Conservation (phyloP, 2,329 filamentous ascomycete genomes). For the Alternaria gansuensis region DNA sequence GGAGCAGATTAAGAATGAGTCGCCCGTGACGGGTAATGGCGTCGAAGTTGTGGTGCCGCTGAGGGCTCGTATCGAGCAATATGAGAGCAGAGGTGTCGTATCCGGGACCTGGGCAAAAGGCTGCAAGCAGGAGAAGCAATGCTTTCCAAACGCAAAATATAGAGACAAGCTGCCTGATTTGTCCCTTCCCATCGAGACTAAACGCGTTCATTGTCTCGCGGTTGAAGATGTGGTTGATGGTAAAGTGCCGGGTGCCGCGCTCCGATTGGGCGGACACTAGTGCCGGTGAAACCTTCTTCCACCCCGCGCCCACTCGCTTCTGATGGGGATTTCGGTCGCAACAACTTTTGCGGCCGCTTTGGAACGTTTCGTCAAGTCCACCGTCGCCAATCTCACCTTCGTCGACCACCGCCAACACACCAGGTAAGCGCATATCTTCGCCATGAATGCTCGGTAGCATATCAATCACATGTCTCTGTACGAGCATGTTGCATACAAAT, state of each 20-base stretch:
- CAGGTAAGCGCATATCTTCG: slow-evolving; percentile 50
- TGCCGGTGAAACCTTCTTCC: slow-evolving; percentile 25
- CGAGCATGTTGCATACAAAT: slow-evolving; percentile 44
- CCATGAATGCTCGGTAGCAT: slow-evolving; percentile 45
- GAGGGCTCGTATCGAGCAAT: slow-evolving; percentile 50
- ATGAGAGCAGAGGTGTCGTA: slow-evolving; percentile 82
- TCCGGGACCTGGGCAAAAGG: slow-evolving; percentile 65
- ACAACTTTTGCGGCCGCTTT: slow-evolving; percentile 26
- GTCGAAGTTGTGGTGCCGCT: slow-evolving; percentile 32
- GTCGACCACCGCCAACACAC: slow-evolving; percentile 49
- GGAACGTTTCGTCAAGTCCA: slow-evolving; percentile 24
- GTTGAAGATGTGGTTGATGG: slow-evolving; percentile 3
- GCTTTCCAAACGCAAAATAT: slow-evolving; percentile 72
- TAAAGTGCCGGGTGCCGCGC: slow-evolving; percentile 10
- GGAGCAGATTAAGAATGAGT: slow-evolving; percentile 67
- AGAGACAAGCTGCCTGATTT: slow-evolving; percentile 20
- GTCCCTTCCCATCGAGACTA: not conserved
- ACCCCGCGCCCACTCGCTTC: slow-evolving; percentile 31
- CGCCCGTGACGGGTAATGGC: slow-evolving; percentile 35
- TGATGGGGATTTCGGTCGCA: slow-evolving; percentile 27
- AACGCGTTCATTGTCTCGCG: slow-evolving; percentile 11
- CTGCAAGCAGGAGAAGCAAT: slow-evolving; percentile 69
- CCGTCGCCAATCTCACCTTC: slow-evolving; percentile 44
- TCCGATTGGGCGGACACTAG: slow-evolving; percentile 30
- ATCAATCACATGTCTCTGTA: slow-evolving; percentile 44